phyloP scores from a whole-genome alignment of 2,329 filamentous ascomycete genomes.

The Exophiala mesophila region DNA sequence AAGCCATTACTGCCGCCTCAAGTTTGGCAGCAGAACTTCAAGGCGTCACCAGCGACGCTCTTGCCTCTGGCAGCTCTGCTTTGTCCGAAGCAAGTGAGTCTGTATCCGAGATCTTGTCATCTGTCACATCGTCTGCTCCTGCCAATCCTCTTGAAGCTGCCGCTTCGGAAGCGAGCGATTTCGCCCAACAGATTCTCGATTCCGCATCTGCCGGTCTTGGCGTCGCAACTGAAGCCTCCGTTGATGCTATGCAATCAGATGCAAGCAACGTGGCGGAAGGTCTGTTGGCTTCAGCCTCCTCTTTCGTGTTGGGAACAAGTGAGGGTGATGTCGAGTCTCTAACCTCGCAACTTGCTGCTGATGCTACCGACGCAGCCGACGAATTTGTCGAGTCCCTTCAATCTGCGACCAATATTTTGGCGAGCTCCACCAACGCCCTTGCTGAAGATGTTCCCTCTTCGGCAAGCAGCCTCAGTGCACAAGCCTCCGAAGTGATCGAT shows the following conservation, averaged over 20 bases:
- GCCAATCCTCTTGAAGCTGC: conserved; percentile 2
- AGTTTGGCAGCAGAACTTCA: conserved; percentile 25
- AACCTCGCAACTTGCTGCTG: conserved; percentile 9
- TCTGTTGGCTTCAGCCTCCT: conserved; percentile 5
- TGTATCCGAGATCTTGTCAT: conserved; percentile 14
- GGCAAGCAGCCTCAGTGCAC: conserved; percentile 5
- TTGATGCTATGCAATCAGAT: not conserved
- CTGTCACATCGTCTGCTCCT: conserved; percentile 10
- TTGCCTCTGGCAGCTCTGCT: conserved; percentile 29
- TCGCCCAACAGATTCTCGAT: conserved; percentile 31
- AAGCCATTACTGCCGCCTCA: conserved; percentile 39
- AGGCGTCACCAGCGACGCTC: conserved; percentile 12
- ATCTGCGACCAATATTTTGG: not conserved
- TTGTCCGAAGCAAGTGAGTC: conserved; percentile 30
- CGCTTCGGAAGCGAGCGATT: conserved; percentile 7
- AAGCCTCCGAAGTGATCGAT: conserved; percentile 9
- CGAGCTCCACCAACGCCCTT: conserved; percentile 6
- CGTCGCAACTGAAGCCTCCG: not conserved
- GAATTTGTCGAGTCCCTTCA: not conserved
- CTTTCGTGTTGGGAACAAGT: conserved; percentile 27
- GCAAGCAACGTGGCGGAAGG: conserved; percentile 23
- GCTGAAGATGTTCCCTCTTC: conserved; percentile 7
- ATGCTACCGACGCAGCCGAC: conserved; percentile 9
- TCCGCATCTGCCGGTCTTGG: not conserved
- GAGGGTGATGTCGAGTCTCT: conserved; percentile 30